These are phyloP conservation scores for Aspergillus floridensis DNA, from an alignment of 2,329 filamentous ascomycete species.

Conservation along the genomic window DNA sequence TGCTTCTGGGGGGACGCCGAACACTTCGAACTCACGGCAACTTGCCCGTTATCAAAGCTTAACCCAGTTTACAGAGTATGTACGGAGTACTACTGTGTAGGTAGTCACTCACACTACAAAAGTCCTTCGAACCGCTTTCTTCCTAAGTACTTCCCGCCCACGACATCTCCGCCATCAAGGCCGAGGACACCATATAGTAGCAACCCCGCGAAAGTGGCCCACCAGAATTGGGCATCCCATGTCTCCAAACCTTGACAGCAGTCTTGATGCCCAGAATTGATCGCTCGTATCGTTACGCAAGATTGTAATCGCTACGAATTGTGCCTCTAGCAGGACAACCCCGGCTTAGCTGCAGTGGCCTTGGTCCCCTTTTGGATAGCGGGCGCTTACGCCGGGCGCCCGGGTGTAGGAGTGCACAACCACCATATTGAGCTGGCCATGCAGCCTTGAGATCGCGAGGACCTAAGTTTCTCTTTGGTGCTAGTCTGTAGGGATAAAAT, in stretches of 20 bases:
- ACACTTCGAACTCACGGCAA: background rate
- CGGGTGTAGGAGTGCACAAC: background rate
- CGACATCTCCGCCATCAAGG: background rate
- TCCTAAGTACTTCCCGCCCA: too few species aligned
- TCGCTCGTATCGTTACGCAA: background rate
- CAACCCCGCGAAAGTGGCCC: background rate
- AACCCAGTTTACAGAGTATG: background rate
- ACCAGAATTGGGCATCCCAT: background rate
- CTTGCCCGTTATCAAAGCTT: background rate
- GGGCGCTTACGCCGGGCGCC: constrained; percentile 1
- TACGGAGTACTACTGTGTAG: too few species aligned
- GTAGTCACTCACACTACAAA: too few species aligned
- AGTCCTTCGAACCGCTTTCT: too few species aligned
- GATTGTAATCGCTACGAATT: background rate
- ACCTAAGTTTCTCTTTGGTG: background rate
- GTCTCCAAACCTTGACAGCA: background rate
- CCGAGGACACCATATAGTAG: background rate
- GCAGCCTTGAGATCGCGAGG: background rate
- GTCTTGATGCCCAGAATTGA: background rate
- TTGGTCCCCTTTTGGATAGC: background rate
- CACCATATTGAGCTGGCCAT: background rate
- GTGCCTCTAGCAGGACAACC: background rate
- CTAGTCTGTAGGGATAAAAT: background rate
- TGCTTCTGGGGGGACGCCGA: background rate
- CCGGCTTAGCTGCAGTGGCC: background rate